phyloP scores from a whole-genome alignment of 257 asterid genomes.

The Anisodus acutangulus region DNA sequence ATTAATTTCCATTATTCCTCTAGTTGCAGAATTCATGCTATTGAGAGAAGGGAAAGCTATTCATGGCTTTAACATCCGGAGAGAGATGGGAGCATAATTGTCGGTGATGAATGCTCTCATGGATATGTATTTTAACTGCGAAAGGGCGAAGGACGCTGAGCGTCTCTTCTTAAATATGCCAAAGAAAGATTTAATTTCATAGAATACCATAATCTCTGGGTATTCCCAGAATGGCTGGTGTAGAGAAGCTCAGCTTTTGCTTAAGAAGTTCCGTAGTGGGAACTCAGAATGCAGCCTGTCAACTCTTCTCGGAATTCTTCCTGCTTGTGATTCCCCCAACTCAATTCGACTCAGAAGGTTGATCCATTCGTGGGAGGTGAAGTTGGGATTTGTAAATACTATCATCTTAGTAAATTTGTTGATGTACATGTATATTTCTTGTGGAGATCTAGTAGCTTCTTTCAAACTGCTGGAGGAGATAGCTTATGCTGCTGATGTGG shows the following conservation, averaged over 20 bases:
- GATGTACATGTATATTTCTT: conserved; percentile 62
- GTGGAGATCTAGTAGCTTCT: conserved; percentile 53
- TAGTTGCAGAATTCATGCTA: conserved; percentile 56
- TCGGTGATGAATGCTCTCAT: conserved; percentile 57
- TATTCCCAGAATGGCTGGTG: conserved; percentile 58
- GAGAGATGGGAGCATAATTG: conserved; percentile 50
- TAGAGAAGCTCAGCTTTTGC: conserved; percentile 53
- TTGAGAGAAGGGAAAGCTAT: conserved; percentile 59
- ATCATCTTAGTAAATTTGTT: conserved; percentile 54
- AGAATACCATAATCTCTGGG: conserved; percentile 74
- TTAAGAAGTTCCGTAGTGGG: conserved; percentile 51
- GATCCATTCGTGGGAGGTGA: conserved; percentile 65
- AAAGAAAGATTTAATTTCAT: conserved; percentile 59
- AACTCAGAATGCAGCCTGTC: conserved; percentile 50
- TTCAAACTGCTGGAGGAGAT: conserved; percentile 47
- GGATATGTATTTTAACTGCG: conserved; percentile 61
- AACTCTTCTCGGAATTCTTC: conserved; percentile 60
- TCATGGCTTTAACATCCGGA: conserved; percentile 60
- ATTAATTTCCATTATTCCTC: conserved; percentile 49
- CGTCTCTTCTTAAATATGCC: conserved; percentile 52
- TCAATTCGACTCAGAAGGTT: conserved; percentile 53
- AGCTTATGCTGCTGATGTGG: conserved; percentile 41
- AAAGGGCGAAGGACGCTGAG: conserved; percentile 45
- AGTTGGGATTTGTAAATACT: conserved; percentile 54
- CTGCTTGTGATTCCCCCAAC: conserved; percentile 59